Percentiles rank a stretch among this genome's conserved stretches.
Conservation (phyloP, 1,284 basidiomycete species). For the Bondarzewia mesenterica region DNA sequence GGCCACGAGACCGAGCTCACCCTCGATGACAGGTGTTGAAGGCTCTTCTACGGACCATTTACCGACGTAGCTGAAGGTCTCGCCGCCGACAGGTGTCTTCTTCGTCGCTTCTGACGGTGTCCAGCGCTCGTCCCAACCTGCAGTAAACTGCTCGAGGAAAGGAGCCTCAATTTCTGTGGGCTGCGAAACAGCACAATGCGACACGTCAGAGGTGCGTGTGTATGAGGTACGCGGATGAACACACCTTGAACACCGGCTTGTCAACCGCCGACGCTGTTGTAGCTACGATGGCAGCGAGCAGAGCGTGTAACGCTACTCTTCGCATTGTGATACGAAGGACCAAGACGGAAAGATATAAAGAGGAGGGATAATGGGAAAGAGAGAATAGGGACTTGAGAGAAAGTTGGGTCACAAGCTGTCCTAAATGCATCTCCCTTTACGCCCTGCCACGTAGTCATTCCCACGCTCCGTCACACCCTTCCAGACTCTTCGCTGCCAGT, state of each 20-base stretch:
- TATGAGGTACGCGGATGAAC: conserved; percentile 17
- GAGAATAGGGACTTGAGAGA: conserved; percentile 11
- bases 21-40: conserved; percentile 59
- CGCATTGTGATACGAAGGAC: conserved; percentile 75
- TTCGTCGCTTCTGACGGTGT: conserved; percentile 95
- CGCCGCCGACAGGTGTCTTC: conserved; percentile 89
- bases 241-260: conserved; percentile 62
- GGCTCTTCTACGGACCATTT: conserved; percentile 96
- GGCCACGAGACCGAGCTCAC: conserved; percentile 86
- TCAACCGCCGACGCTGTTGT: conserved; percentile 44
- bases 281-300: conserved; percentile 53
- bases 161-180: conserved; percentile 80
- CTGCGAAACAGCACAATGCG: conserved; percentile 41
- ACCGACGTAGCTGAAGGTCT: conserved; percentile 95
- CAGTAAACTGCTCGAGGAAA: conserved; percentile 96
- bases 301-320: conserved; percentile 72
- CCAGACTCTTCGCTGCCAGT: background rate
- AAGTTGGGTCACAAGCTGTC: conserved; percentile 15
- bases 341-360: conserved; percentile 26
- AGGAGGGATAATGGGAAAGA: conserved; percentile 15
- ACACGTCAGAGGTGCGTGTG: conserved; percentile 4
- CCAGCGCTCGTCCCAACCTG: conserved; percentile 90
- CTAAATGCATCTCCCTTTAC: conserved; percentile 28
- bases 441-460: conserved; percentile 40
- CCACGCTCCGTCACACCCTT: conserved; percentile 15